A percentile compares a stretch with the other conserved stretches of the same genome.
Evolutionary conservation across 805 yeast genomes (phyloP).

Genomic region (Priceomyces melissophilus): DNA sequence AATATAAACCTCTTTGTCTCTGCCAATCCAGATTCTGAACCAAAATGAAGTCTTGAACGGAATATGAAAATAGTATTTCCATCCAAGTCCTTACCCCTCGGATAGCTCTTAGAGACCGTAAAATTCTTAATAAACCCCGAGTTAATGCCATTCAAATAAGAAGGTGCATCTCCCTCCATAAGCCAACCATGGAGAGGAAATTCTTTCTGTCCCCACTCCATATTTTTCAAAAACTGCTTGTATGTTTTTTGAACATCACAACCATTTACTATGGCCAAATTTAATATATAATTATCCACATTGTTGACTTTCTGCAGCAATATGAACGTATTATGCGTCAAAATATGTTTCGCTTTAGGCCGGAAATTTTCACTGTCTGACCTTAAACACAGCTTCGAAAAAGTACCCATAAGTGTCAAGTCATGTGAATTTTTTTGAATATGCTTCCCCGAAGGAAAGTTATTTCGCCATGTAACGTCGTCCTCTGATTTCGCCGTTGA

Average conservation of each 20-base stretch:
- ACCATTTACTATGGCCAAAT: slow-evolving; percentile 84
- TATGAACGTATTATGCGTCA: slow-evolving; percentile 47
- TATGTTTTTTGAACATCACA: slow-evolving; percentile 70
- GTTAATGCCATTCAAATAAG: slow-evolving; percentile 39
- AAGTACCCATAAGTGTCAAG: slow-evolving; percentile 3
- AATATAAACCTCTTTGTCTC: slow-evolving; percentile 77
- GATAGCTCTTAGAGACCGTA: slow-evolving; percentile 64
- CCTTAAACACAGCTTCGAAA: background rate
- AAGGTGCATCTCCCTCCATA: slow-evolving; percentile 68
- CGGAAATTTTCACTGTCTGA: background rate
- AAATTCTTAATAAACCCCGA: slow-evolving; percentile 54
- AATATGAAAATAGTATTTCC: slow-evolving; percentile 80
- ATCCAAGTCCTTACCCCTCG: slow-evolving; percentile 69
- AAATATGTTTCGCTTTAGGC: slow-evolving; percentile 13
- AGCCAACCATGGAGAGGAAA: slow-evolving; percentile 59
- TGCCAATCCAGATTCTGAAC: slow-evolving; percentile 49
- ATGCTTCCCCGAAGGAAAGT: too few relatives aligned
- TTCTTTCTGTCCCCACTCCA: slow-evolving; percentile 71
- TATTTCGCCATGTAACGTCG: too few relatives aligned
- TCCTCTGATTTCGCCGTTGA: too few relatives aligned
- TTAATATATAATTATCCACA: slow-evolving; percentile 72
- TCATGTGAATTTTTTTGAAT: too few relatives aligned
- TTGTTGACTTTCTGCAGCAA: slow-evolving; percentile 56
- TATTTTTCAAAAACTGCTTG: slow-evolving; percentile 67
- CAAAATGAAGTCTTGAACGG: slow-evolving; percentile 69